phyloP scores from a whole-genome alignment of 306 rosid species.

The Hylodesmum podocarpum region DNA sequence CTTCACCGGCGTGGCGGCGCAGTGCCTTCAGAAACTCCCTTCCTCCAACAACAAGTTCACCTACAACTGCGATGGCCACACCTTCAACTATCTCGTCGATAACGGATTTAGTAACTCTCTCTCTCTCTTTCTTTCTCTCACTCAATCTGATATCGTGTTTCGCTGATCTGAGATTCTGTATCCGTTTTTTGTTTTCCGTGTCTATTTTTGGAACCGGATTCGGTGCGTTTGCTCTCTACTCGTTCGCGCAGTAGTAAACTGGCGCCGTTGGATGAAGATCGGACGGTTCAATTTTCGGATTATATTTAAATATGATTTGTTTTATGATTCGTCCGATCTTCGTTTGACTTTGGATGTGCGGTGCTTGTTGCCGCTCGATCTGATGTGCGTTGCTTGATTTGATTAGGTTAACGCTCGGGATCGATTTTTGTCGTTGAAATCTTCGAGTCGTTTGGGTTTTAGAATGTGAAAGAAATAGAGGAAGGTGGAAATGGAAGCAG shows the following conservation, averaged over 20 bases:
- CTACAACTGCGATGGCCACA: slow-evolving; percentile 92
- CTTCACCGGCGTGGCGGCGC: slow-evolving; percentile 74
- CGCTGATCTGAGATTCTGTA: slow-evolving; percentile 26
- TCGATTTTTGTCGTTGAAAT: neutral
- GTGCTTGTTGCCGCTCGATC: slow-evolving; percentile 33
- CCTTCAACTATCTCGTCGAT: slow-evolving; percentile 92
- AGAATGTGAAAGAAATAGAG: neutral
- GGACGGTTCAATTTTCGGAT: neutral
- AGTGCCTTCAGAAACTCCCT: slow-evolving; percentile 95
- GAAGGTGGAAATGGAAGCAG: neutral
- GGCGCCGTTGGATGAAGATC: neutral
- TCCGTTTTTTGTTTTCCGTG: neutral
- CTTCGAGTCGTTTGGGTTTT: neutral
- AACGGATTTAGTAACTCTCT: slow-evolving; percentile 75
- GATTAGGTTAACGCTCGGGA: slow-evolving; percentile 5
- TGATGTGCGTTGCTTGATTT: slow-evolving; percentile 23
- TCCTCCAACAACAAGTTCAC: slow-evolving; percentile 79
- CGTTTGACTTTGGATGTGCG: neutral
- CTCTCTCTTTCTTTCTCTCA: slow-evolving; percentile 3
- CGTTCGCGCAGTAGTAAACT: neutral
- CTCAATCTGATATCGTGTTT: neutral
- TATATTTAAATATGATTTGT: neutral
- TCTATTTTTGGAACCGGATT: neutral
- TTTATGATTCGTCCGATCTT: neutral
- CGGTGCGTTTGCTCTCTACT: neutral